These are phyloP conservation scores for Nigrospora osmanthi DNA, from an alignment of 2,329 filamentous ascomycete species.

Conservation along the genomic window DNA sequence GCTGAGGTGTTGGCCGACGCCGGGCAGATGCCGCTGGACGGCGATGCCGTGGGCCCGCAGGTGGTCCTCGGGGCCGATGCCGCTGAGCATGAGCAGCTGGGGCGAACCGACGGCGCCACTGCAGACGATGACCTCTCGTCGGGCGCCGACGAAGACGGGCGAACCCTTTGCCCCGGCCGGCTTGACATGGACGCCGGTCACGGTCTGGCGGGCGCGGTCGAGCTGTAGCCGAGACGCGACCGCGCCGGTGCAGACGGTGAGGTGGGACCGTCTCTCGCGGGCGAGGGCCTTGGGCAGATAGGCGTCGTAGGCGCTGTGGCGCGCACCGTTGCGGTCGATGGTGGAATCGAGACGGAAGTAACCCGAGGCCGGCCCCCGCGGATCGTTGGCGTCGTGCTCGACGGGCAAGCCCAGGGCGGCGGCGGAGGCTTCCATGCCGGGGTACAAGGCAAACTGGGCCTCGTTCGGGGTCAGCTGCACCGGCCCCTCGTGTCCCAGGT, in stretches of 20 bases:
- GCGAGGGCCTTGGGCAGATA: slow-evolving; percentile 4
- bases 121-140: slow-evolving; percentile 5
- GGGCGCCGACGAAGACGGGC: not conserved
- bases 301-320: slow-evolving; percentile 5
- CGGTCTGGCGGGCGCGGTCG: not conserved
- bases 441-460: slow-evolving; percentile 5
- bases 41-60: not conserved
- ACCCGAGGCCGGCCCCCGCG: slow-evolving; percentile 2
- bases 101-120: slow-evolving; percentile 6
- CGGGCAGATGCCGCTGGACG: slow-evolving; percentile 3
- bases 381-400: slow-evolving; percentile 3
- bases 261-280: not conserved
- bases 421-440: slow-evolving; percentile 5
- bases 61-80: slow-evolving; percentile 3
- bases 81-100: slow-evolving; percentile 6
- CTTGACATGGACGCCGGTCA: slow-evolving; percentile 2
- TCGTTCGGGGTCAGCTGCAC: slow-evolving; percentile 3
- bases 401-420: slow-evolving; percentile 4
- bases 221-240: slow-evolving; percentile 4
- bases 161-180: not conserved
- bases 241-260: slow-evolving; percentile 4
- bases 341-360: slow-evolving; percentile 6
- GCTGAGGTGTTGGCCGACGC: slow-evolving; percentile 4
- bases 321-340: slow-evolving; percentile 3
- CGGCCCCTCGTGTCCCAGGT: slow-evolving; percentile 4